Conservation (phyloP, 2,329 filamentous ascomycete genomes). For the Stachybotrys chlorohalonatus region DNA sequence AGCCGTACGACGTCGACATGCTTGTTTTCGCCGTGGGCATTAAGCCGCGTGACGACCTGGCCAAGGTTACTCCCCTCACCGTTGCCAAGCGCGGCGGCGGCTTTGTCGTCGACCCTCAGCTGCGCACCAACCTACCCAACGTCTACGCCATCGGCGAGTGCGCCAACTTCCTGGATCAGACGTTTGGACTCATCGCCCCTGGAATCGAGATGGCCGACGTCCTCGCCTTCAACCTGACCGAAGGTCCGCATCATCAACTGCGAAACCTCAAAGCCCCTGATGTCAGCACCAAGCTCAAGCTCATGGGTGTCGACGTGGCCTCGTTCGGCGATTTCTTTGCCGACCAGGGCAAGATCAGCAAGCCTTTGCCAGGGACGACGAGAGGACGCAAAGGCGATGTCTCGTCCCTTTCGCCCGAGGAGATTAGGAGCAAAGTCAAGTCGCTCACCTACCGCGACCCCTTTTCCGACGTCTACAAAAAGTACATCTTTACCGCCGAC, state of each 20-base stretch:
- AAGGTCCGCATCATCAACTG: slow-evolving; percentile 62
- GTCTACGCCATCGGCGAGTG: slow-evolving; percentile 89
- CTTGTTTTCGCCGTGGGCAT: slow-evolving; percentile 90
- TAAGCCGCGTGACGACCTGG: slow-evolving; percentile 70
- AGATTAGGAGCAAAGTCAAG: slow-evolving; percentile 51
- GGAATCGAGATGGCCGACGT: slow-evolving; percentile 92
- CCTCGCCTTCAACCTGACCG: slow-evolving; percentile 81
- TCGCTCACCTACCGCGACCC: slow-evolving; percentile 83
- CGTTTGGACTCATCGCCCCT: slow-evolving; percentile 80
- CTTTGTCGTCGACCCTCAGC: slow-evolving; percentile 58
- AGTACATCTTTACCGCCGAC: slow-evolving; percentile 83
- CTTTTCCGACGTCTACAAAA: slow-evolving; percentile 84
- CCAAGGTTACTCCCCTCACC: slow-evolving; percentile 57
- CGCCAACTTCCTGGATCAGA: slow-evolving; percentile 79
- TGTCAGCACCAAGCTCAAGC: slow-evolving; percentile 83
- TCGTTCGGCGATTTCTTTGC: slow-evolving; percentile 94
- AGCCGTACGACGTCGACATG: slow-evolving; percentile 66
- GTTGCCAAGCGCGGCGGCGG: slow-evolving; percentile 67
- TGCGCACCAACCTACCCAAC: slow-evolving; percentile 61
- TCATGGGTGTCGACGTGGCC: slow-evolving; percentile 83
- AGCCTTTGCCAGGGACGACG: slow-evolving; percentile 8
- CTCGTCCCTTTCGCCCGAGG: slow-evolving; percentile 3
- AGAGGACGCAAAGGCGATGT: neutral
- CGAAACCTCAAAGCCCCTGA: slow-evolving; percentile 73
- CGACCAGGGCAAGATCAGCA: slow-evolving; percentile 57